Evolutionary conservation across 345 rosid species (phyloP).

Genomic region (Citrus hindsii): DNA sequence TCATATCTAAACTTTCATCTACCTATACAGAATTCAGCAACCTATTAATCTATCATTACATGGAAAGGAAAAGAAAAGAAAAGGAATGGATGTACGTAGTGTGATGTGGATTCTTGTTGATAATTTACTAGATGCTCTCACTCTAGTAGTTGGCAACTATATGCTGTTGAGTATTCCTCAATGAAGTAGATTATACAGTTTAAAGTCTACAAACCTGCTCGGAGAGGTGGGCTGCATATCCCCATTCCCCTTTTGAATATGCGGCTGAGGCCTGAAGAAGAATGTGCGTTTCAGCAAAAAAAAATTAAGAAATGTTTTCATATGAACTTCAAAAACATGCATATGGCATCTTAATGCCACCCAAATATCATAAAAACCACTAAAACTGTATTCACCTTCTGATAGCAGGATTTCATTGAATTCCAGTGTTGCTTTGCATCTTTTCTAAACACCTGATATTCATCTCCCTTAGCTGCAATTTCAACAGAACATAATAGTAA

Average conservation of each 20-base stretch:
- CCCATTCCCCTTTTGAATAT: constrained; percentile 65
- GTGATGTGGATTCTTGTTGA: neutral
- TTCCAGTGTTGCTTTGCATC: constrained; percentile 70
- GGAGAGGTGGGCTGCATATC: constrained; percentile 72
- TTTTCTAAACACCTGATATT: constrained; percentile 56
- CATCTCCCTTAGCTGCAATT: constrained; percentile 62
- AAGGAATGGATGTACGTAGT: neutral
- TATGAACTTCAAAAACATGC: neutral
- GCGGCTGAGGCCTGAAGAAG: constrained; percentile 72
- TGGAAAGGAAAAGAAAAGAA: neutral
- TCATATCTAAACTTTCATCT: neutral
- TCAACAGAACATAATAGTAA: constrained; percentile 19
- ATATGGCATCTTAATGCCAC: neutral
- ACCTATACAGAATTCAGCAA: neutral
- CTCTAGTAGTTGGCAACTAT: neutral
- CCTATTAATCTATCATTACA: neutral
- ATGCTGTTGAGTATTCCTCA: neutral
- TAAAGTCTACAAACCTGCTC: constrained; percentile 51
- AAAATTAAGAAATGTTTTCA: neutral
- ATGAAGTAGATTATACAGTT: neutral
- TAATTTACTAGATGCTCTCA: neutral
- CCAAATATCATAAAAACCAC: neutral
- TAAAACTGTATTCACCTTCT: constrained; percentile 46
- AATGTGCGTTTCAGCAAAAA: constrained; percentile 5
- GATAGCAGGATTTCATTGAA: constrained; percentile 52